A percentile compares a stretch with the other conserved stretches of the same genome.
Evolutionary conservation across 2,329 filamentous ascomycete species (phyloP).

Genomic region (Ilyonectria sp.): DNA sequence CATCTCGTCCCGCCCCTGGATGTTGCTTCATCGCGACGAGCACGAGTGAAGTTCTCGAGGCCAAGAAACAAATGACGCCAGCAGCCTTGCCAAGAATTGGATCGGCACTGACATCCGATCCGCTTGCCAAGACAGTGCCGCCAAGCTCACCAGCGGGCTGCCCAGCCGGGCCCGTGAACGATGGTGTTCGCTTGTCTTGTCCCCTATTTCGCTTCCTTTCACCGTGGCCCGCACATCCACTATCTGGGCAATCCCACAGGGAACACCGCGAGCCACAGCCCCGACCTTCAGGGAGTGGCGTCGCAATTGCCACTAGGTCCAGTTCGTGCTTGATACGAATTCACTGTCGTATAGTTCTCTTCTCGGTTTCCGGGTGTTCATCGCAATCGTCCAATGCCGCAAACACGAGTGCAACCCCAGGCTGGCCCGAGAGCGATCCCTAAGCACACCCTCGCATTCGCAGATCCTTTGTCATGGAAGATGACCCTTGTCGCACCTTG

Average conservation of each 20-base stretch:
- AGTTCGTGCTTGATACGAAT: not conserved
- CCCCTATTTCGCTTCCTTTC: slow-evolving; percentile 11
- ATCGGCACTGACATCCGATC: slow-evolving; percentile 48
- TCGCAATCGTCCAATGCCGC: not conserved
- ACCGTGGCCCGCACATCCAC: not conserved
- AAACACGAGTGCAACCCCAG: not conserved
- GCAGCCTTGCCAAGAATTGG: slow-evolving; percentile 44
- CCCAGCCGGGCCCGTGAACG: not conserved
- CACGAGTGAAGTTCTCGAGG: not conserved
- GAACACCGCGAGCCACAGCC: not conserved
- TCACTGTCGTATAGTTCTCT: not conserved
- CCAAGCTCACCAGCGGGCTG: slow-evolving; percentile 34
- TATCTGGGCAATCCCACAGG: slow-evolving; percentile 11
- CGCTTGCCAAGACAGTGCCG: slow-evolving; percentile 40
- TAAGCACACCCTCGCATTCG: slow-evolving; percentile 8
- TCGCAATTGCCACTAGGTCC: not conserved
- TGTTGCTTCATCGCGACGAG: not conserved
- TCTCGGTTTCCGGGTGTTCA: not conserved
- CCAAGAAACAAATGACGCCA: slow-evolving; percentile 19
- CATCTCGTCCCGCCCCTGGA: not conserved
- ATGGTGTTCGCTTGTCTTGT: not conserved
- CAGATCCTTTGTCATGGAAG: slow-evolving; percentile 15
- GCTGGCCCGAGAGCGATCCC: not conserved
- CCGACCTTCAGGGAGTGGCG: not conserved
- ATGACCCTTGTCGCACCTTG: slow-evolving; percentile 7